phyloP scores from a whole-genome alignment of 78 protist species.

The Thecamonas trahens region DNA sequence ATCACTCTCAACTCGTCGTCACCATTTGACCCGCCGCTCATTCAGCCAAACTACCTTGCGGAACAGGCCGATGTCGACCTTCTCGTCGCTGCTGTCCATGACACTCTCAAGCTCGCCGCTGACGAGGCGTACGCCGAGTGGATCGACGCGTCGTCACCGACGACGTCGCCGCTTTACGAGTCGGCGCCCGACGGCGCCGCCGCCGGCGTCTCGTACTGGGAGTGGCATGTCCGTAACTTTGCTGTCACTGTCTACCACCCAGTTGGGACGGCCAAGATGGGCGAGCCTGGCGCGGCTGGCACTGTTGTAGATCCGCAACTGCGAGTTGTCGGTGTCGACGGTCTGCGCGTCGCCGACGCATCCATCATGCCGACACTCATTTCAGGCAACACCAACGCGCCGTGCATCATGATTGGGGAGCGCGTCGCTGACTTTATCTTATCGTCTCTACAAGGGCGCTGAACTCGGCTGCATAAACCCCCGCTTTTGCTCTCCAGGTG shows the following conservation, averaged over 20 bases:
- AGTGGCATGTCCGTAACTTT: neutral
- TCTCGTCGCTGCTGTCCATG: neutral
- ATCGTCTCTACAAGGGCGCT: no score
- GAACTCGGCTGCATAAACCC: no score
- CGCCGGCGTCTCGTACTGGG: neutral
- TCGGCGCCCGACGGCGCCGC: neutral
- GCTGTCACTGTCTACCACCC: conserved; percentile 53
- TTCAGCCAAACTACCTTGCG: conserved; percentile 41
- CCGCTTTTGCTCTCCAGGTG: no score
- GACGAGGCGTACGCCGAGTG: neutral
- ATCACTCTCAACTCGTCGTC: neutral
- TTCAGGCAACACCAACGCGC: conserved; percentile 62
- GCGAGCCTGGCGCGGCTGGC: conserved; percentile 6
- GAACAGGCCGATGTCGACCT: neutral
- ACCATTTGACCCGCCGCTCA: conserved; percentile 11
- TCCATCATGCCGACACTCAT: conserved; percentile 55
- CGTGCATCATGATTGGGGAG: conserved; percentile 58
- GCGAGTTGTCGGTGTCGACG: conserved; percentile 14
- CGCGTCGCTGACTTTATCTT: conserved; percentile 32
- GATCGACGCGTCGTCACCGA: neutral
- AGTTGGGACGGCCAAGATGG: conserved; percentile 48
- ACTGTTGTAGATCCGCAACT: conserved; percentile 38
- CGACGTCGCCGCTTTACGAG: neutral
- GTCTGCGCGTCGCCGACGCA: conserved; percentile 51
- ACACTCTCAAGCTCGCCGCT: neutral